phyloP scores from a whole-genome alignment of 2,329 filamentous ascomycete genomes.

The Colletotrichum spinosum region DNA sequence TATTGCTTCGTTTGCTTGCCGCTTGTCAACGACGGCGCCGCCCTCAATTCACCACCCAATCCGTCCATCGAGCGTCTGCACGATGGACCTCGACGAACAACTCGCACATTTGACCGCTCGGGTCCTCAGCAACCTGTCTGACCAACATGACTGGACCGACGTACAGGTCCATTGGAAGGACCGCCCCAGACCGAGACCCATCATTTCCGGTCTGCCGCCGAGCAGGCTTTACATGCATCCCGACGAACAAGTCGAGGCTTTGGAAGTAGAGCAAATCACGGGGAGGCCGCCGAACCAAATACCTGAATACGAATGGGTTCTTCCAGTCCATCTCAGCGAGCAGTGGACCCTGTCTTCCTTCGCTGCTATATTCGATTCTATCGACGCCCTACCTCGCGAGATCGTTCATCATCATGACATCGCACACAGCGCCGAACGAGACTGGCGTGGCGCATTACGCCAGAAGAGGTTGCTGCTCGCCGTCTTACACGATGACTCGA shows the following conservation, averaged over 20 bases:
- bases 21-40: too few relatives aligned
- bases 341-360: conserved; percentile 77
- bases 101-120: conserved; percentile 47
- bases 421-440: conserved; percentile 45
- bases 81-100: conserved; percentile 20
- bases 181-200: conserved; percentile 63
- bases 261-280: conserved; percentile 68
- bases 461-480: conserved; percentile 80
- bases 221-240: conserved; percentile 81
- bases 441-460: conserved; percentile 58
- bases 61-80: neutral
- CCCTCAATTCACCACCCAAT: too few relatives aligned
- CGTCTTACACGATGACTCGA: conserved; percentile 83
- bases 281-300: conserved; percentile 59
- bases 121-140: conserved; percentile 77
- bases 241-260: conserved; percentile 81
- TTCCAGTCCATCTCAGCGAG: conserved; percentile 79
- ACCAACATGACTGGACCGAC: conserved; percentile 81
- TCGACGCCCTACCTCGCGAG: conserved; percentile 54
- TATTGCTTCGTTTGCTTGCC: too few relatives aligned
- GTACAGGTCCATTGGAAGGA: conserved; percentile 62
- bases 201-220: conserved; percentile 80
- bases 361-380: conserved; percentile 76
- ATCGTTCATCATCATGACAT: conserved; percentile 20
- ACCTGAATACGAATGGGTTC: conserved; percentile 79